Base-by-base conservation (phyloP, 495 filamentous ascomycete genomes). In the Hypoxylon cercidicola region DNA sequence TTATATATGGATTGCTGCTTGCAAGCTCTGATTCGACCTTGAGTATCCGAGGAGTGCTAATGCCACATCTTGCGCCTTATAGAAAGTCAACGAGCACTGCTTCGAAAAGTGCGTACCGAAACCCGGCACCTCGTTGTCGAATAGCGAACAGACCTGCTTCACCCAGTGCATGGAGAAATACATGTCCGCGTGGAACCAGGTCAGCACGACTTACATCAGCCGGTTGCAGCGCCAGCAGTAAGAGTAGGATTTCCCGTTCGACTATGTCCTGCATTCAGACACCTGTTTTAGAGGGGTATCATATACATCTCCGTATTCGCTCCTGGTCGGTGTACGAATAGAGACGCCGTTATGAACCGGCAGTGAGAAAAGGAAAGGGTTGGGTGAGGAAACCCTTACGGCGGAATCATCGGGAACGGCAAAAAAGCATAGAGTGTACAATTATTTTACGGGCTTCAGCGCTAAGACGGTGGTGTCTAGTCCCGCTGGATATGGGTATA, bases 11-110 rank as follows among this genome's bases (percentile, higher is more conserved):
- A 15, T 15, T 5, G 4, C 11, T 5, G 25, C 13, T 37, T 37
- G 10, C 34, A 37, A n/a, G 39, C 12, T 41, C 3, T n/a, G 39
- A 4, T 1, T 16, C 12, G n/a, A 6, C 8, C n/a, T 15, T 6
- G 39, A 41, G 13, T 4, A 6, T 3, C 39, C 9, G 3, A n/a
- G 21, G 41, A 40, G n/a, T n/a, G 25, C 57, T 62, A 54, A 56
- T 28, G 7, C 7, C 48, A n/a, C 12, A 43, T 18, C 2, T 60
- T 47, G 20, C 20, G n/a, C 45, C 0, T 6, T 39, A 34, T 66
- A 98, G 95, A 96, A 93, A 89, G 84, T 98, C 77, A 97, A 97
- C 84, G 88, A 94, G 74, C 88, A 96, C 83, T 99, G 95, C 85
- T 98, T 97, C 86, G 87, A 94, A 34, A 89, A 89, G 73, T 99